phyloP scores from a whole-genome alignment of 139 green algal genomes.

The Gonium pectorale region DNA sequence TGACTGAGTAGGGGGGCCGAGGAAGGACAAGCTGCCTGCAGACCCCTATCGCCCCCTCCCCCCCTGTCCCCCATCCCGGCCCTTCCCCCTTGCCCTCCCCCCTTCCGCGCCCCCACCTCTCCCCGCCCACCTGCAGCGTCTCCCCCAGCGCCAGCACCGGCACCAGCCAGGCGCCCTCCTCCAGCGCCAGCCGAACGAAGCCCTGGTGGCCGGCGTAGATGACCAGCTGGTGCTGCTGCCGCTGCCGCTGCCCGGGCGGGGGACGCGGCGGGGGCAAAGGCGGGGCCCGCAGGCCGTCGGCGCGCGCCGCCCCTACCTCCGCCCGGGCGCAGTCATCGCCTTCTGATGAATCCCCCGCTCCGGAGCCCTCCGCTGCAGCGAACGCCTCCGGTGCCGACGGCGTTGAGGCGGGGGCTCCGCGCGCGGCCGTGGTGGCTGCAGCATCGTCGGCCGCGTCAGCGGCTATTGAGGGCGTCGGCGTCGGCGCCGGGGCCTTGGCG shows the following conservation, averaged over 20 bases:
- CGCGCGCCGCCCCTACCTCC: no score
- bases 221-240: slow-evolving; percentile 25
- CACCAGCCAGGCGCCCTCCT: slow-evolving; percentile 82
- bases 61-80: neutral
- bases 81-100: neutral
- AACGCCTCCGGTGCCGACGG: no score
- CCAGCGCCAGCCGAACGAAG: slow-evolving; percentile 80
- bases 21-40: no score
- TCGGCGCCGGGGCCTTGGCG: neutral
- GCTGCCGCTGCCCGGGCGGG: neutral
- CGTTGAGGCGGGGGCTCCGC: no score
- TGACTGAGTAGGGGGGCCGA: no score
- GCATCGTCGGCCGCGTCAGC: no score
- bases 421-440: no score
- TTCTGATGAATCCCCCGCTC: no score
- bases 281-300: no score
- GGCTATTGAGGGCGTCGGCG: no score
- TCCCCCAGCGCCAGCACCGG: slow-evolving; percentile 87
- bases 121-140: slow-evolving; percentile 62
- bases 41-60: neutral
- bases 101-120: neutral
- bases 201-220: slow-evolving; percentile 62
- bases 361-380: no score
- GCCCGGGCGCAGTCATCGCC: no score
- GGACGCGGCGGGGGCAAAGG: neutral